These are phyloP conservation scores for Ormosia emarginata DNA, from an alignment of 306 rosid genomes.

Conservation along the genomic window DNA sequence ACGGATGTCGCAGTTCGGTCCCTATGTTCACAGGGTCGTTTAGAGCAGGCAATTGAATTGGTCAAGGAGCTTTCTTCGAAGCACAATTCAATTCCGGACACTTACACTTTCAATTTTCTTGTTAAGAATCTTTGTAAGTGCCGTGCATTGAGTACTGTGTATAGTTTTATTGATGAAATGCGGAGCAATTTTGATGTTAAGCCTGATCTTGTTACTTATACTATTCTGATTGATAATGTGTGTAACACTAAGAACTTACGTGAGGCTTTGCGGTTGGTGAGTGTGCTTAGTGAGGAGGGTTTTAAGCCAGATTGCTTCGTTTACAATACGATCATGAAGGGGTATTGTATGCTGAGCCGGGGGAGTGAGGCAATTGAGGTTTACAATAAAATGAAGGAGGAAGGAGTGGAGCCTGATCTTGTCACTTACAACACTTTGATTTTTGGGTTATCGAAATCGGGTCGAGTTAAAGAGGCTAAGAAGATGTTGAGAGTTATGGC, in stretches of 20 bases:
- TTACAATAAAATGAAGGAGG: slow-evolving; percentile 73
- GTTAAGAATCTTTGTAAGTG: slow-evolving; percentile 68
- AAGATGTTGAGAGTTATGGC: slow-evolving; percentile 66
- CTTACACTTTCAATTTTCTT: slow-evolving; percentile 61
- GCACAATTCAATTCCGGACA: slow-evolving; percentile 54
- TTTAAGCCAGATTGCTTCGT: slow-evolving; percentile 78
- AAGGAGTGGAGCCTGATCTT: slow-evolving; percentile 80
- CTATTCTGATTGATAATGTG: slow-evolving; percentile 80
- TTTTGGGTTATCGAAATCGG: slow-evolving; percentile 69
- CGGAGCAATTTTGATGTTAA: slow-evolving; percentile 32
- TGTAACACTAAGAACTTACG: slow-evolving; percentile 70
- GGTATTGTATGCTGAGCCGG: slow-evolving; percentile 66
- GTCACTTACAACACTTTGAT: slow-evolving; percentile 81
- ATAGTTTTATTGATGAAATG: slow-evolving; percentile 59
- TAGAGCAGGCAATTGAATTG: slow-evolving; percentile 58
- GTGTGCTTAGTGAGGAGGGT: slow-evolving; percentile 63
- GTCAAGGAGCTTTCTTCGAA: slow-evolving; percentile 53
- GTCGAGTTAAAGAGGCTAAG: slow-evolving; percentile 62
- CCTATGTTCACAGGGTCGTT: slow-evolving; percentile 46
- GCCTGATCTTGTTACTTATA: slow-evolving; percentile 83
- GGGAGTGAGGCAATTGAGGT: slow-evolving; percentile 75
- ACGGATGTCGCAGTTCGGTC: slow-evolving; percentile 64
- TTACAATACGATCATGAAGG: slow-evolving; percentile 85
- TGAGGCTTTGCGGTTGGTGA: slow-evolving; percentile 59
- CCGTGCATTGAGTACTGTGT: slow-evolving; percentile 40